A percentile compares a stretch with the other conserved stretches of the same genome.
Evolutionary conservation across 2,329 filamentous ascomycete genomes (phyloP).

Genomic region (Penicillium concentricum): DNA sequence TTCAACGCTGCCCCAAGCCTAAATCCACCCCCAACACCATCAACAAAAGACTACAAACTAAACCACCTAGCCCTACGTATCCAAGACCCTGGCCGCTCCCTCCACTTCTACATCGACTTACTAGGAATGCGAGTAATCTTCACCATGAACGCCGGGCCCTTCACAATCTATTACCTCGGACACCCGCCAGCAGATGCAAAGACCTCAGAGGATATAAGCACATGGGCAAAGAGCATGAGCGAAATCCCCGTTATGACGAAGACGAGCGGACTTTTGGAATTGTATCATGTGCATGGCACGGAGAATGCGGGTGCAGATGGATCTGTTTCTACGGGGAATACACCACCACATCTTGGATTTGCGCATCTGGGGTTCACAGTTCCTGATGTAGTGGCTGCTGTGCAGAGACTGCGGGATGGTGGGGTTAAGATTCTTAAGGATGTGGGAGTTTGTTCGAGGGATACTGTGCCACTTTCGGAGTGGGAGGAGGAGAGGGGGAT

Average conservation of each 20-base stretch:
- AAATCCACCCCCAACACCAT: slow-evolving; percentile 25
- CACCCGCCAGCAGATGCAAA: slow-evolving; percentile 34
- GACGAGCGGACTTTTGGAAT: slow-evolving; percentile 37
- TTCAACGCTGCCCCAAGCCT: slow-evolving; percentile 33
- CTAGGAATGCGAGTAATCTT: slow-evolving; percentile 44
- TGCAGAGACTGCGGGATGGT: slow-evolving; percentile 28
- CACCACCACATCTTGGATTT: slow-evolving; percentile 37
- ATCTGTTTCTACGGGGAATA: slow-evolving; percentile 32
- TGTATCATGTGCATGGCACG: slow-evolving; percentile 39
- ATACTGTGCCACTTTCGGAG: slow-evolving; percentile 32
- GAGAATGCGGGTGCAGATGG: slow-evolving; percentile 20
- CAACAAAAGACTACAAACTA: slow-evolving; percentile 36
- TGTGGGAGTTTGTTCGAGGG: slow-evolving; percentile 28
- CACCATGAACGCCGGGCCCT: slow-evolving; percentile 40
- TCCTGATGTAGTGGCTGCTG: slow-evolving; percentile 33
- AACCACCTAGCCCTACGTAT: slow-evolving; percentile 42
- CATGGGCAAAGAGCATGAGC: slow-evolving; percentile 31
- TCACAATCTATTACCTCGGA: slow-evolving; percentile 43
- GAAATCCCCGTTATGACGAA: slow-evolving; percentile 27
- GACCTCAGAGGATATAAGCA: slow-evolving; percentile 22
- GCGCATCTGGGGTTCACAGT: slow-evolving; percentile 42
- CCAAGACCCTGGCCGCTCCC: slow-evolving; percentile 33
- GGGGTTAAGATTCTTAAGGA: slow-evolving; percentile 40
- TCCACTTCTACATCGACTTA: slow-evolving; percentile 40
- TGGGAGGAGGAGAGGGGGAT: slow-evolving; percentile 37